Base-by-base conservation (phyloP, 768 basidiomycete genomes). In the Kondoa malvinella region DNA sequence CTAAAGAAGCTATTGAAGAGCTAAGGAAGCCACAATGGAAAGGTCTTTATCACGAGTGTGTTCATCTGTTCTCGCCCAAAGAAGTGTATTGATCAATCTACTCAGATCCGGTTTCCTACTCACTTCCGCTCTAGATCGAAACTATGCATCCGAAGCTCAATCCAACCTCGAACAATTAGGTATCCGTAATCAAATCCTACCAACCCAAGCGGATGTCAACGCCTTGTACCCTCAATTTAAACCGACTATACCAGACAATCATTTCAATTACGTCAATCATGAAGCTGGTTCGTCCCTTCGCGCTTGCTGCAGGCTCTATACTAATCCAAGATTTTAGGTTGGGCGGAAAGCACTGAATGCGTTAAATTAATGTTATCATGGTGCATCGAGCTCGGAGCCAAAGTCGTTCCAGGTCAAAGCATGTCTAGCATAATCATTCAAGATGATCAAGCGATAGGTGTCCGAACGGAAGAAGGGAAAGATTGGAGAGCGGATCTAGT, bases 361-460 rank as follows among this genome's bases (percentile, higher is more conserved):
- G 66, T 73, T 40, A 62, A 71, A 25, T 26, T 57, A 26, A 56
- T 64, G 32, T 40, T 66, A 26, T 2, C 50, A 26, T 63, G 57
- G 26, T 33, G 61, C n/a, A 66, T 71, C 0, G 12, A 32, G 1
- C 65, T 63, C n/a, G 85, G 85, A 0, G 89, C 85, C 0, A 80
- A 77, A 27, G 77, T 94, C 32, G 30, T 85, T 2, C 70, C 80
- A 0, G 85, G 84, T 1, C 77, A 80, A 31, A 87, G 86, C 12
- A 74, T 74, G n/a, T 80, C 77, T 4, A 75, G 91, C 16, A 33
- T 76, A 80, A 69, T 80, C 78, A 69, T 72, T 71, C 34, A 73
- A 74, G 33, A 73, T 58, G 66, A 75, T 71, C 74, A 79, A 68
- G 71, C 73, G 1, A 88, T 87, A 1, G 87, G 90, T 2, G 76